phyloP scores from a whole-genome alignment of 352 stramenopile genomes.

The Phytophthora foliorum region DNA sequence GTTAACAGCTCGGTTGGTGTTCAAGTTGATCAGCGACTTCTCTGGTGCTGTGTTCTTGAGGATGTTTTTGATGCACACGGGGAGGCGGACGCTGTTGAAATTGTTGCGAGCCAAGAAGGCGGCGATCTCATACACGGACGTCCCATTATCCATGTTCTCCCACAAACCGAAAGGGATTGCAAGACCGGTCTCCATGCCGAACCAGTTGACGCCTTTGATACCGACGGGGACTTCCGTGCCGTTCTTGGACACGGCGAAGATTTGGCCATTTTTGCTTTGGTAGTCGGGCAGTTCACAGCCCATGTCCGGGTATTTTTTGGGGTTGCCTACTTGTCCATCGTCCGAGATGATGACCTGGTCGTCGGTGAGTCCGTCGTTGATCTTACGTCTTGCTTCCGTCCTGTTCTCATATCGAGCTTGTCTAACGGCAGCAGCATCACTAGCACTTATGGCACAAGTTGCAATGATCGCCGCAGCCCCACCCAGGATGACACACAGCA shows the following conservation, averaged over 20 bases:
- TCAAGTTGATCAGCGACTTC: conserved; percentile 59
- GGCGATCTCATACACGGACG: conserved; percentile 73
- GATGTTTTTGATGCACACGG: conserved; percentile 67
- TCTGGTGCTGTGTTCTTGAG: conserved; percentile 50
- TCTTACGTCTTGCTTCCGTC: conserved; percentile 35
- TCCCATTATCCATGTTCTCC: conserved; percentile 81
- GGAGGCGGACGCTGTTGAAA: conserved; percentile 70
- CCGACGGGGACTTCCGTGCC: conserved; percentile 58
- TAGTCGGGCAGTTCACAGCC: conserved; percentile 65
- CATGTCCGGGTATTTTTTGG: conserved; percentile 55
- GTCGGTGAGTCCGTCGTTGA: conserved; percentile 48
- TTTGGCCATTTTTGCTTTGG: conserved; percentile 61
- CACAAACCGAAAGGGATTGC: conserved; percentile 72
- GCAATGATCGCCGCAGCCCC: conserved; percentile 59
- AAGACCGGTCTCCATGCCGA: conserved; percentile 73
- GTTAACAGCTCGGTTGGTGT: conserved; percentile 73
- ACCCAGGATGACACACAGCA: conserved; percentile 55
- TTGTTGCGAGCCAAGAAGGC: conserved; percentile 73
- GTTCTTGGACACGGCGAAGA: conserved; percentile 55
- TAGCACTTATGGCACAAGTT: conserved; percentile 38
- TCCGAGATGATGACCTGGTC: conserved; percentile 48
- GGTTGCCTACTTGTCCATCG: conserved; percentile 61
- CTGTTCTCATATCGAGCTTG: conserved; percentile 44
- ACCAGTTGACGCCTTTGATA: conserved; percentile 81
- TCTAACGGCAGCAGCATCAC: conserved; percentile 21